Conservation (phyloP, 169 alveolate genomes). For the Plasmodium billcollinsi region DNA sequence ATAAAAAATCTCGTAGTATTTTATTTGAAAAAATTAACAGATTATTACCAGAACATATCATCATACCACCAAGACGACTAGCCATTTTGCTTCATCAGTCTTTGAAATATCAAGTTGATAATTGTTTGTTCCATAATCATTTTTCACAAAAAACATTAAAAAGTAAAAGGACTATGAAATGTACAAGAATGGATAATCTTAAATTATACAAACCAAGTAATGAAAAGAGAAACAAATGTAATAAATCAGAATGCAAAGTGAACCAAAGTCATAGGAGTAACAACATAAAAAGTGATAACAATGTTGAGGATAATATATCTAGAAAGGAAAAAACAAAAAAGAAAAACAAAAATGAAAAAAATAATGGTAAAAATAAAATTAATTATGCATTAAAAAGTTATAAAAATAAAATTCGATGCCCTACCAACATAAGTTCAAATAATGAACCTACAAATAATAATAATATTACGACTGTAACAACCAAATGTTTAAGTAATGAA, state of each 20-base stretch:
- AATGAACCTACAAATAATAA: too few relatives aligned
- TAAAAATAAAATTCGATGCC: not conserved
- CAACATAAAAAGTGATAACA: not conserved
- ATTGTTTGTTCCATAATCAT: constrained; percentile 61
- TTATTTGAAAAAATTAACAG: constrained; percentile 73
- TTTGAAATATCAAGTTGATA: constrained; percentile 57
- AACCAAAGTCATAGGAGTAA: too few relatives aligned
- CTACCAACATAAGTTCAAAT: too few relatives aligned
- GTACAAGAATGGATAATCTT: not conserved
- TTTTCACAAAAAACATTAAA: constrained; percentile 23
- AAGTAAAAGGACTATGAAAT: not conserved
- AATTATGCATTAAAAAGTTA: not conserved
- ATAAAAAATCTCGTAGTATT: constrained; percentile 43
- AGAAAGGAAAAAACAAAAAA: not conserved
- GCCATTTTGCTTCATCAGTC: constrained; percentile 75
- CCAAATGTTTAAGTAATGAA: too few relatives aligned
- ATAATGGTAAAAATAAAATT: not conserved
- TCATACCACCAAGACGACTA: constrained; percentile 69
- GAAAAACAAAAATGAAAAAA: not conserved
- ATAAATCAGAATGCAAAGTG: not conserved
- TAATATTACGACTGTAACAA: too few relatives aligned
- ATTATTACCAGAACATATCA: constrained; percentile 64
- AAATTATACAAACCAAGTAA: not conserved
- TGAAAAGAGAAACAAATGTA: not conserved
- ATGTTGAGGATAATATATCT: not conserved